These are phyloP conservation scores for Amaranthus palmeri DNA, from an alignment of 148 eudicot genomes.

Conservation along the genomic window DNA sequence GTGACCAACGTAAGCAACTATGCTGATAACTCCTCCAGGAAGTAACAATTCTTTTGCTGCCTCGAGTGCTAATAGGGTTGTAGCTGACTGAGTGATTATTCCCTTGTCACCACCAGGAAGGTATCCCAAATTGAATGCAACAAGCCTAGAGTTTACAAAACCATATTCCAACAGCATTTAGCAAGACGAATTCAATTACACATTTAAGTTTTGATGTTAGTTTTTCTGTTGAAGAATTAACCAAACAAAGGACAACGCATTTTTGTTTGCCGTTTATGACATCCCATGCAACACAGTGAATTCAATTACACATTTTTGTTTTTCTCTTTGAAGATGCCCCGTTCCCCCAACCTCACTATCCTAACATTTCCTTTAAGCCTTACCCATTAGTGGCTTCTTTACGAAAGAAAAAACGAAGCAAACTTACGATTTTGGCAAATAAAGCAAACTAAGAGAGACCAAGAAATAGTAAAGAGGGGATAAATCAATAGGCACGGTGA, in stretches of 20 bases:
- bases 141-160: constrained; percentile 48
- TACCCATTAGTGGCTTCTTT: no score
- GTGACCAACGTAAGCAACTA: constrained; percentile 79
- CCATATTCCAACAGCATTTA: constrained; percentile 1
- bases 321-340: no score
- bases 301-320: no score
- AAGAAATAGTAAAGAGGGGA: no score
- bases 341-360: no score
- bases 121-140: constrained; percentile 97
- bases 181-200: neutral
- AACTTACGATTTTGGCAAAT: no score
- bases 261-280: no score
- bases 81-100: constrained; percentile 53
- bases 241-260: neutral
- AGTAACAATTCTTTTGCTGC: constrained; percentile 63
- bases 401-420: no score
- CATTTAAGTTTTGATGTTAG: neutral
- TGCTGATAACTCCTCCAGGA: constrained; percentile 77
- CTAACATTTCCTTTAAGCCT: no score
- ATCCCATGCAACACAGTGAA: neutral
- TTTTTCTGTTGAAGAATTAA: neutral
- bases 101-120: constrained; percentile 92
- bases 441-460: no score
- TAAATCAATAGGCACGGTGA: no score
- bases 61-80: constrained; percentile 63